Evolutionary conservation across 352 stramenopile species (phyloP), one percentile per base, ranked within the genome.

Genomic region (Globisporangium rhizosaccharum): DNA sequence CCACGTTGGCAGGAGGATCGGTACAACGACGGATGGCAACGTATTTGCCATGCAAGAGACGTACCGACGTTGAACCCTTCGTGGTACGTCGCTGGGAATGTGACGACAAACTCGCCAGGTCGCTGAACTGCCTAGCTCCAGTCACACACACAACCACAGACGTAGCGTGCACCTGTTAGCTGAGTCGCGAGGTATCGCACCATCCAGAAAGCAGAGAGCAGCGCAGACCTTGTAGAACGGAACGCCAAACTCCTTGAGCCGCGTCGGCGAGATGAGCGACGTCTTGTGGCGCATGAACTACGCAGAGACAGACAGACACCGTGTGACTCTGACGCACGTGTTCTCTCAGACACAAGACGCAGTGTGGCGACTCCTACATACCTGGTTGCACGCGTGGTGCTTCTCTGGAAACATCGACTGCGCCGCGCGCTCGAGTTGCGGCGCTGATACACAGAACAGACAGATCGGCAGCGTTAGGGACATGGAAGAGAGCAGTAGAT

Each of bases 261-360:
- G 68, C 15, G 73, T 63, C 2, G 91, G 91, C 2, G 88, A 96
- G 46, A 98, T 87, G 48, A 98, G 68, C 10, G 81, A 96, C 20
- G 90, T 97, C 62, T 98, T 98, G 76, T 98, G 92, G 0, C 92
- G 87, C 62, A 98, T 72, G 68, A 97, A 97, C 76, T 97, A 47
- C 6, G 28, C 18, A 3, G 20, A 14, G 8, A 5, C 30, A 61
- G 0, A 26, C 18, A 49, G 4, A 14, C 18, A 48, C n/a, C 28
- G 3, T 6, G 2, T 33, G 28, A 33, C 28, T 33, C 28, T 7
- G 28, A 3, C 28, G 6, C 28, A 7, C 28, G 3, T 33, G 3
- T 7, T 6, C 6, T 33, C 15, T 20, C 14, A 39, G 33, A 14
- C 33, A 39, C 10, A 8, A 39, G 33, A 39, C 8, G 33, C 33